These are phyloP conservation scores for Cladophialophora chaetospira DNA, from an alignment of 2,329 filamentous ascomycete genomes.

Conservation along the genomic window DNA sequence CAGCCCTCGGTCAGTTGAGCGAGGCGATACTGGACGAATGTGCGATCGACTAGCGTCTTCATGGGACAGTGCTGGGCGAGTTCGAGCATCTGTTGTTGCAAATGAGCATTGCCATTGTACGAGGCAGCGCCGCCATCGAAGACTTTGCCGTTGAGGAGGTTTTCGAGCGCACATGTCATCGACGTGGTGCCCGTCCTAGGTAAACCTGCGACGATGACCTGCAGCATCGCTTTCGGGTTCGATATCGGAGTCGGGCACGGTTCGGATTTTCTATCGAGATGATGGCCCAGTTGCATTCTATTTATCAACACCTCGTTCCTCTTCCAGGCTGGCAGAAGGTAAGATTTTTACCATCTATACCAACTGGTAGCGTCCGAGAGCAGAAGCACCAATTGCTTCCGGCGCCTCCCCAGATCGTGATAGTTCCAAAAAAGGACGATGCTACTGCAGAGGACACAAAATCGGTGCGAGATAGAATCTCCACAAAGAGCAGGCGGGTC, in stretches of 20 bases:
- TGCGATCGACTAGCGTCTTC: conserved; percentile 4
- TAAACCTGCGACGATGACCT: conserved; percentile 7
- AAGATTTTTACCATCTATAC: not conserved
- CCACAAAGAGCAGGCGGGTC: too few species aligned
- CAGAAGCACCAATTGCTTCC: too few species aligned
- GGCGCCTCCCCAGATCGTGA: too few species aligned
- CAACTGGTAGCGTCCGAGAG: too few species aligned
- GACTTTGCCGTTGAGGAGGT: conserved; percentile 1
- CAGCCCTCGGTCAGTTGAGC: conserved; percentile 4
- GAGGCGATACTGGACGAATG: conserved; percentile 7
- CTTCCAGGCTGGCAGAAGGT: not conserved
- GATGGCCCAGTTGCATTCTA: too few species aligned
- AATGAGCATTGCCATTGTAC: not conserved
- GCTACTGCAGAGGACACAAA: too few species aligned
- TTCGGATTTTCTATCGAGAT: too few species aligned
- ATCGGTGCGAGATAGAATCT: too few species aligned
- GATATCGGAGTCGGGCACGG: too few species aligned
- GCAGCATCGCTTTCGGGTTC: not conserved
- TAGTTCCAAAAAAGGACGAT: too few species aligned
- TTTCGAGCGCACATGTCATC: conserved; percentile 10
- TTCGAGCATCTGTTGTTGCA: conserved; percentile 8
- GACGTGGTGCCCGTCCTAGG: conserved; percentile 10
- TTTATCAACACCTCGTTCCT: too few species aligned
- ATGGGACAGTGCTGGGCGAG: conserved; percentile 7
- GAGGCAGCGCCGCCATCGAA: conserved; percentile 6